Evolutionary conservation across 306 rosid species (phyloP), one percentile per base, ranked within the genome.

Genomic region (Citrullus colocynthis): DNA sequence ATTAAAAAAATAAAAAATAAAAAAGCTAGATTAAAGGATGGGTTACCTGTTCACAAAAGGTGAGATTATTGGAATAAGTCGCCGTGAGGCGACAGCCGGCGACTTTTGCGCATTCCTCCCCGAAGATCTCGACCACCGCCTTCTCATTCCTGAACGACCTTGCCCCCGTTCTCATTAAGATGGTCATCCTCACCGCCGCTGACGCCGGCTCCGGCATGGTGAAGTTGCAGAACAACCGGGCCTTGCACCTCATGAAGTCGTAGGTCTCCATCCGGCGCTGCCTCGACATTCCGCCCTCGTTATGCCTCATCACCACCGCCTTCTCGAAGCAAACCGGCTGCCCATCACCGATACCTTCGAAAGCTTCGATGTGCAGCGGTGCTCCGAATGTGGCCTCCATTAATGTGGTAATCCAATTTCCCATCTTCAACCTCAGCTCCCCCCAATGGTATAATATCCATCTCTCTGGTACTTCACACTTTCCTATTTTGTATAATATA

Each of bases 401-500:
- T 62, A 89, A 34, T 3, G 80, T 63, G 3, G 8, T 51, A 18
- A 86, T 21, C 92, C 91, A 89, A 14, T 41, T 36, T 11, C 84
- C 91, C 89, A 88, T 86, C 30, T 37, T 75, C 18, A 85, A 49
- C 79, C 92, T 88, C 0, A 91, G 76, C 85, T 89, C 93, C 9
- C 93, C 97, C 92, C 91, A 81, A 55, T 91, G 91, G 76, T 81
- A 89, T 76, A 88, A 70, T 21, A 91, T 79, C 93, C 93, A 89
- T 78, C 90, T 81, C 11, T 79, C 44, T 0, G 97, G 90, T 0
- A 28, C 0, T 12, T 82, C 60, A n/a, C 88, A 89, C 17, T 71
- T 71, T 44, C 76, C 76, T 71, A 0, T 1, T 2, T 48, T 48
- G 18, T 28, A 63, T 63, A 20, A 17, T 20, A 17, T 42, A 20